These are phyloP conservation scores for Cyberlindnera bimundalis DNA, from an alignment of 805 yeast genomes.

Conservation along the genomic window DNA sequence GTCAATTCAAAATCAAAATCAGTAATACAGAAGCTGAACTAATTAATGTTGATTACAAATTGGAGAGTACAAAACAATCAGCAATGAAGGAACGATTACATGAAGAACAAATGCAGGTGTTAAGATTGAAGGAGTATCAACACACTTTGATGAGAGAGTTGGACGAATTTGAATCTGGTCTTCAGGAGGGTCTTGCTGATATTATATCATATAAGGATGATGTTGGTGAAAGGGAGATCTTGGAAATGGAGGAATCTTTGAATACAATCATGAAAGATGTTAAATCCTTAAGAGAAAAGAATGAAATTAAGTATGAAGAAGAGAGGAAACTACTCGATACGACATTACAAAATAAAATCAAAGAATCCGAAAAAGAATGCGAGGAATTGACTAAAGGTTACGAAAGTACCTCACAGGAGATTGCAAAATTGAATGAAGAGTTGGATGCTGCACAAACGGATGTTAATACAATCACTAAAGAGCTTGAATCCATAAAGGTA, in stretches of 20 bases:
- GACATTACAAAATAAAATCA: not conserved
- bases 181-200: constrained; percentile 29
- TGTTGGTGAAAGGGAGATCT: constrained; percentile 16
- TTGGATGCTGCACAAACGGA: not conserved
- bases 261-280: constrained; percentile 7
- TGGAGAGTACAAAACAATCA: constrained; percentile 5
- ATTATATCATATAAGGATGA: constrained; percentile 24
- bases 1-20: constrained; percentile 14
- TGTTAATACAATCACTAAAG: constrained; percentile 4
- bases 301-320: constrained; percentile 1
- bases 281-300: constrained; percentile 1
- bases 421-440: constrained; percentile 17
- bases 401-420: constrained; percentile 26
- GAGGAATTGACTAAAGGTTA: constrained; percentile 29
- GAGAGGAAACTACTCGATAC: constrained; percentile 3
- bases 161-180: constrained; percentile 30
- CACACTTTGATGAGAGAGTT: constrained; percentile 29
- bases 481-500: not conserved
- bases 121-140: constrained; percentile 30
- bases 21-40: constrained; percentile 16
- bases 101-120: constrained; percentile 16
- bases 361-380: constrained; percentile 24
- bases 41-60: constrained; percentile 13
- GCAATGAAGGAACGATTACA: constrained; percentile 8
- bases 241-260: constrained; percentile 16